These are phyloP conservation scores for Wickerhamiella siamensis DNA, from an alignment of 805 yeast species.

Conservation along the genomic window DNA sequence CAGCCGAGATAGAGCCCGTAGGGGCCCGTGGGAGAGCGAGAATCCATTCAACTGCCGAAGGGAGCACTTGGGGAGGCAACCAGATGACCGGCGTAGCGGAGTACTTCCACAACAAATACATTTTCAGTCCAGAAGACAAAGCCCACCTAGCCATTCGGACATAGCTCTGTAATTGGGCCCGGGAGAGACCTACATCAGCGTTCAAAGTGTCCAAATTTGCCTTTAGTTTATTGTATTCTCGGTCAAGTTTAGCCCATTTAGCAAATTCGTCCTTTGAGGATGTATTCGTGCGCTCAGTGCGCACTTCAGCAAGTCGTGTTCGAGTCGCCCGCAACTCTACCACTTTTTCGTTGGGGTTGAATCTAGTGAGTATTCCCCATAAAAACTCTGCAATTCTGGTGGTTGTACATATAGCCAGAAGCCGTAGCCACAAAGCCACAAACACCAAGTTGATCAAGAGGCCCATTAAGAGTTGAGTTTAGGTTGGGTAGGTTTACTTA, in stretches of 20 bases:
- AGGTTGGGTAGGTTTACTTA: too few species aligned
- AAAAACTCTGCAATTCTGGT: constrained; percentile 22
- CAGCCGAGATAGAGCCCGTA: constrained; percentile 45
- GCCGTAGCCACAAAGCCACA: constrained; percentile 11
- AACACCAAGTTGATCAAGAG: constrained; percentile 10
- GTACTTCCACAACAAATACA: constrained; percentile 37
- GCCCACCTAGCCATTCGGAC: constrained; percentile 28
- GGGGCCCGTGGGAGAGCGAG: constrained; percentile 54
- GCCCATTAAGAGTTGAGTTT: neutral
- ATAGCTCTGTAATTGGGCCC: constrained; percentile 24
- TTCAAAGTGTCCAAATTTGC: constrained; percentile 34
- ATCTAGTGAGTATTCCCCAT: constrained; percentile 29
- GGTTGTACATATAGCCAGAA: constrained; percentile 15
- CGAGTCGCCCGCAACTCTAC: constrained; percentile 25
- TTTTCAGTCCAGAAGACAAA: constrained; percentile 28
- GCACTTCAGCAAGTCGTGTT: constrained; percentile 33
- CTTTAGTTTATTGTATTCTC: constrained; percentile 46
- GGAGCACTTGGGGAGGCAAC: constrained; percentile 45
- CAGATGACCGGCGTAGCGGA: constrained; percentile 42
- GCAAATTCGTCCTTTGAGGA: constrained; percentile 93
- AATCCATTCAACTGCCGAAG: constrained; percentile 38
- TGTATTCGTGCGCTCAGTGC: constrained; percentile 41
- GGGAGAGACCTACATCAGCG: constrained; percentile 27
- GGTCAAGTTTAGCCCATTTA: constrained; percentile 82
- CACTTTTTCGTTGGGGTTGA: constrained; percentile 27